Percentiles rank a stretch among this genome's conserved stretches.
Evolutionary conservation across 2,329 filamentous ascomycete genomes (phyloP).

Genomic region (Calonectria crousiana): DNA sequence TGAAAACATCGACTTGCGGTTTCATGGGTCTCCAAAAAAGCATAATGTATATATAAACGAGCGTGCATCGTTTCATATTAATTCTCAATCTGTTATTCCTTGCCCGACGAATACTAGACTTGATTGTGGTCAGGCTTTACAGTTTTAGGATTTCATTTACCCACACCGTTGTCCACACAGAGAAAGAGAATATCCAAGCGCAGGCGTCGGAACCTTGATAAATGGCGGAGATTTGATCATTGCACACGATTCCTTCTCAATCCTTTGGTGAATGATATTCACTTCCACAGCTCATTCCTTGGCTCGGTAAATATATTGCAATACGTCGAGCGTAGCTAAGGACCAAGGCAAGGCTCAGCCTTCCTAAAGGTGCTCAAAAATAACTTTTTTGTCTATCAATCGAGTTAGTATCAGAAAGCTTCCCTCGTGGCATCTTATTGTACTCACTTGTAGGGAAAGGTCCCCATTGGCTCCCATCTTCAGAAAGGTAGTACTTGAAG

Average conservation of each 20-base stretch:
- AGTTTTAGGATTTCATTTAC: neutral
- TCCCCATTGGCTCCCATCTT: neutral
- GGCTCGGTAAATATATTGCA: neutral
- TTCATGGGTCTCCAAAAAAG: too few species aligned
- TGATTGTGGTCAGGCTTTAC: neutral
- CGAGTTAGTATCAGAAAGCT: neutral
- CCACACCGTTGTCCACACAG: neutral
- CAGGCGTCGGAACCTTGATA: too few species aligned
- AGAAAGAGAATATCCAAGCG: neutral
- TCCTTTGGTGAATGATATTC: neutral
- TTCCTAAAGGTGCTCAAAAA: neutral
- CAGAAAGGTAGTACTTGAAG: neutral
- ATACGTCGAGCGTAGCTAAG: neutral
- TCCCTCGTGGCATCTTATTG: neutral
- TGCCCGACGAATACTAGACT: neutral
- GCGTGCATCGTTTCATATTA: too few species aligned
- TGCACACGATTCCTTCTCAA: neutral
- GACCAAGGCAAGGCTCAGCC: neutral
- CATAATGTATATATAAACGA: too few species aligned
- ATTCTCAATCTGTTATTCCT: too few species aligned
- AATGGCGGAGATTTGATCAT: neutral
- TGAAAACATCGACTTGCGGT: too few species aligned
- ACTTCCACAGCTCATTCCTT: neutral
- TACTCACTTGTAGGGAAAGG: neutral
- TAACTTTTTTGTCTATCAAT: neutral